Percentiles rank a stretch among this genome's conserved stretches.
phyloP scores from a whole-genome alignment of 306 rosid species.

The Gastrolobium bilobum region DNA sequence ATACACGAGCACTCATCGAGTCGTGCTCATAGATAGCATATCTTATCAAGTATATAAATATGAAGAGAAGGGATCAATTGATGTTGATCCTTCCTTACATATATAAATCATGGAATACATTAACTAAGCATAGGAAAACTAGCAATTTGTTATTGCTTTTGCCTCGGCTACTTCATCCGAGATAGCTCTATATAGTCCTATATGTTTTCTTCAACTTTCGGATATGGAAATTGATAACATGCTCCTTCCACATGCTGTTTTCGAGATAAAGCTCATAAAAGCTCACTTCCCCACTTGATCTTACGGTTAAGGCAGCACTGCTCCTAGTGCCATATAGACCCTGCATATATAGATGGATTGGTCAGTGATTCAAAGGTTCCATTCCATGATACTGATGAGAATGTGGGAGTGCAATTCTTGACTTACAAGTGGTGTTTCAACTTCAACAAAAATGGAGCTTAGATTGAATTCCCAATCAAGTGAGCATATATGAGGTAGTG shows the following conservation, averaged over 20 bases:
- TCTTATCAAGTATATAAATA: constrained; percentile 1
- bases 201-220: constrained; percentile 36
- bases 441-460: constrained; percentile 76
- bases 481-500: constrained; percentile 63
- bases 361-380: background rate
- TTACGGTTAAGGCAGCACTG: constrained; percentile 60
- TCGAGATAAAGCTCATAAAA: constrained; percentile 62
- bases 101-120: background rate
- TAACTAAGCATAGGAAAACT: constrained; percentile 13
- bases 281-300: constrained; percentile 54
- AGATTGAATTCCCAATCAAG: constrained; percentile 64
- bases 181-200: background rate
- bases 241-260: constrained; percentile 62
- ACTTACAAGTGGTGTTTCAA: constrained; percentile 65
- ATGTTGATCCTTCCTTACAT: background rate
- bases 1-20: background rate
- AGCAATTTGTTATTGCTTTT: background rate
- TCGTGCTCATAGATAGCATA: background rate
- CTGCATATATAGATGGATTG: constrained; percentile 37
- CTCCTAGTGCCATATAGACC: constrained; percentile 75
- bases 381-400: background rate
- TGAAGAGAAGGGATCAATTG: constrained; percentile 5
- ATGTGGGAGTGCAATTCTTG: background rate
- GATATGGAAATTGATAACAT: constrained; percentile 54
- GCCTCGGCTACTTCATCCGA: background rate